These are phyloP conservation scores for Aspergillus costaricaensis DNA, from an alignment of 2,329 filamentous ascomycete species.

Conservation along the genomic window DNA sequence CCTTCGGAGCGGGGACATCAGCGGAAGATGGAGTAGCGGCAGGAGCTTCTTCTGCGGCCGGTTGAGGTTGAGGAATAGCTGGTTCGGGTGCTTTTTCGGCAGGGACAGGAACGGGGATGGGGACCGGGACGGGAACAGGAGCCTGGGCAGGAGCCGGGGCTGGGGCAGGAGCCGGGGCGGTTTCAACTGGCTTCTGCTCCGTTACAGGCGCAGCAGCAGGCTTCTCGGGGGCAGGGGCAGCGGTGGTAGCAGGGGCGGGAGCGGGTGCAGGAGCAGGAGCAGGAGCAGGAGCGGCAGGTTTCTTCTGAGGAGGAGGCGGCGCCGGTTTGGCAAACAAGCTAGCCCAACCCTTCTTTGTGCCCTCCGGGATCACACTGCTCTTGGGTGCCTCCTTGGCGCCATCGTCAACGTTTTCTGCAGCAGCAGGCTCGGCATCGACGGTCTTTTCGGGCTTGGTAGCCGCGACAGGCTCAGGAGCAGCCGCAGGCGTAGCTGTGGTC, in stretches of 20 bases:
- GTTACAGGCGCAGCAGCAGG: constrained; percentile 12
- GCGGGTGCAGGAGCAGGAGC: constrained; percentile 7
- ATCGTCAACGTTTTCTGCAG: constrained; percentile 24
- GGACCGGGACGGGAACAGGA: constrained; percentile 18
- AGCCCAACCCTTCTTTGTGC: constrained; percentile 61
- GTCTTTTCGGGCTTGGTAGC: constrained; percentile 27
- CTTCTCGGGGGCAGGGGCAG: constrained; percentile 33
- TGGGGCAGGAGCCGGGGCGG: background rate
- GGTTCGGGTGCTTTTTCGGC: constrained; percentile 39
- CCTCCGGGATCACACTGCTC: constrained; percentile 40
- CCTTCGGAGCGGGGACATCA: constrained; percentile 68
- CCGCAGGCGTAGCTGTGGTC: constrained; percentile 12
- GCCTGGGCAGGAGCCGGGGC: constrained; percentile 15
- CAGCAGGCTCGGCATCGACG: constrained; percentile 22
- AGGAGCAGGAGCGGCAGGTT: constrained; percentile 46
- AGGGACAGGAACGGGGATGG: constrained; percentile 43
- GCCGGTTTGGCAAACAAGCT: constrained; percentile 71
- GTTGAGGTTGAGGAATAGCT: constrained; percentile 30
- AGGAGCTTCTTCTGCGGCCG: constrained; percentile 37
- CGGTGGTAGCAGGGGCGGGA: background rate
- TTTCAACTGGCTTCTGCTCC: constrained; percentile 14
- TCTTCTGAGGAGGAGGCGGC: constrained; percentile 54
- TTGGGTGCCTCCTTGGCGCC: constrained; percentile 26
- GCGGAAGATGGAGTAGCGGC: constrained; percentile 43
- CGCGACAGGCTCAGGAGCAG: constrained; percentile 28